phyloP scores from a whole-genome alignment of 352 stramenopile genomes.

The Phytophthora ohioensis region DNA sequence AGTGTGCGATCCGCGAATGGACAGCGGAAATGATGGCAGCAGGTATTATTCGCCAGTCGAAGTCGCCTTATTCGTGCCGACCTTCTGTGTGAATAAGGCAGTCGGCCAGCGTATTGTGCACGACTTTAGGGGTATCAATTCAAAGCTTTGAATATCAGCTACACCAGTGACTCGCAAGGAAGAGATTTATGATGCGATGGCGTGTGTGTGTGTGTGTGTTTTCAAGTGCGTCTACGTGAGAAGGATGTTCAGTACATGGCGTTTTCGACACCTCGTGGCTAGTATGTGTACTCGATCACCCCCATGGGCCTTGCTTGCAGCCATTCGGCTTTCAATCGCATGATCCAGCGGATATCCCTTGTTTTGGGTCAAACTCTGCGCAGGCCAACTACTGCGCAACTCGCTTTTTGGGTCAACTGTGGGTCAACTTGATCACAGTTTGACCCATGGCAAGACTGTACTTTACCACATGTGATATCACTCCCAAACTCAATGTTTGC shows the following conservation, averaged over 20 bases:
- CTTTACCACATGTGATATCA: no score
- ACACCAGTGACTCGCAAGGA: constrained; percentile 11
- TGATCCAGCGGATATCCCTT: neutral
- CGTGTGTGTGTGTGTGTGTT: neutral
- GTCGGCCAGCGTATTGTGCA: neutral
- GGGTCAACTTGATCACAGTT: no score
- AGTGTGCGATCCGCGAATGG: neutral
- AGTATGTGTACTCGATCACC: neutral
- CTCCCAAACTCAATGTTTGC: no score
- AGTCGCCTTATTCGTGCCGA: neutral
- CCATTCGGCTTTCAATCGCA: neutral
- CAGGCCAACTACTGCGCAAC: no score
- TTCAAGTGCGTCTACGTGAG: neutral
- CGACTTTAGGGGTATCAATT: constrained; percentile 16
- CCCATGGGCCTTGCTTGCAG: neutral
- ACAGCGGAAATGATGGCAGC: neutral
- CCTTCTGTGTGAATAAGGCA: neutral
- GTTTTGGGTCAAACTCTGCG: no score
- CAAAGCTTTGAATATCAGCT: neutral
- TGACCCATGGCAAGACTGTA: no score
- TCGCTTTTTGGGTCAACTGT: no score
- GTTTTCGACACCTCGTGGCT: neutral
- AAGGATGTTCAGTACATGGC: neutral
- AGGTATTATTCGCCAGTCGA: neutral
- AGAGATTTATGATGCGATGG: constrained; percentile 15